A percentile compares a stretch with the other conserved stretches of the same genome.
Conservation (phyloP, 495 filamentous ascomycete species). For the Apiosordaria backusii region DNA sequence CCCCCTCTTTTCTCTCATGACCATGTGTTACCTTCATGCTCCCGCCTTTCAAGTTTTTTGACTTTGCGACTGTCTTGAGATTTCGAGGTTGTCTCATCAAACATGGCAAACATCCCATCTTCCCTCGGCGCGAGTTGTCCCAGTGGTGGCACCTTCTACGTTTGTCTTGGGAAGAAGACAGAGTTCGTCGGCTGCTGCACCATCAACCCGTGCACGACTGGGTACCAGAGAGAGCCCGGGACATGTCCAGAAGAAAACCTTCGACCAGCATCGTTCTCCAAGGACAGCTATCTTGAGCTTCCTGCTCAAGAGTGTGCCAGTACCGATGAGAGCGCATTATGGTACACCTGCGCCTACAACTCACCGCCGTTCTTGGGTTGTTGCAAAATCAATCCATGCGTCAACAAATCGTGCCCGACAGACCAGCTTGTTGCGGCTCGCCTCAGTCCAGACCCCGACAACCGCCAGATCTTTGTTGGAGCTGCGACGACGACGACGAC, state of each 20-base stretch:
- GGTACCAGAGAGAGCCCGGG: conserved; percentile 14
- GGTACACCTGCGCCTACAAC: conserved; percentile 30
- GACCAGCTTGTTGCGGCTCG: conserved; percentile 27
- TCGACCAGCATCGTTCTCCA: conserved; percentile 24
- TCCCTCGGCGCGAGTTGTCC: conserved; percentile 33
- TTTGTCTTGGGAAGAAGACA: conserved; percentile 22
- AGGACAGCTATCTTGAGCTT: conserved; percentile 20
- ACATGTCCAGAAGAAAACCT: conserved; percentile 25
- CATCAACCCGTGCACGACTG: conserved; percentile 29
- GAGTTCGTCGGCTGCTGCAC: conserved; percentile 38
- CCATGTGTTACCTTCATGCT: not conserved
- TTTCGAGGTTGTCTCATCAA: not conserved
- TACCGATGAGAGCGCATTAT: conserved; percentile 17
- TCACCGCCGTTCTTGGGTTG: conserved; percentile 36
- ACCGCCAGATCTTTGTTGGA: conserved; percentile 3
- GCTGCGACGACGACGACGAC: not conserved
- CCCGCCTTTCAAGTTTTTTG: not conserved
- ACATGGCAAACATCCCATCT: not conserved
- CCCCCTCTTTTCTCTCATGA: not conserved
- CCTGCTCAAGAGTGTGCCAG: conserved; percentile 21
- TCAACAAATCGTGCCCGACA: conserved; percentile 21
- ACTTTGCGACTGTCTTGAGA: not conserved
- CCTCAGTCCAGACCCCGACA: conserved; percentile 2
- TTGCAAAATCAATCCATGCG: conserved; percentile 32
- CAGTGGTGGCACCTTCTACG: conserved; percentile 27